Evolutionary conservation across 2,329 filamentous ascomycete species (phyloP).

Genomic region (Fusarium multiceps): DNA sequence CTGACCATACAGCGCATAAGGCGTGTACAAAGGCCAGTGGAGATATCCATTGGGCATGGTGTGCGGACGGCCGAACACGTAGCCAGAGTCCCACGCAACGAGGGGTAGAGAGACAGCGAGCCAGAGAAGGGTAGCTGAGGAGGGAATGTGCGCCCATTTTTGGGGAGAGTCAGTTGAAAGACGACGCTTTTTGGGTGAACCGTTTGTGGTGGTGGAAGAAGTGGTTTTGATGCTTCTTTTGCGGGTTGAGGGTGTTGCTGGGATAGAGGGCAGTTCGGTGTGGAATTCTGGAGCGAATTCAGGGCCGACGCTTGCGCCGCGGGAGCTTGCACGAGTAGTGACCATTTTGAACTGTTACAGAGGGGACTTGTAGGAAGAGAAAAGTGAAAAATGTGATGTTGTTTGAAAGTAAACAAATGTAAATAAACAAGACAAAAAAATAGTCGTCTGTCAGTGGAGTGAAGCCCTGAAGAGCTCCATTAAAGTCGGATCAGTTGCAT

Average conservation of each 20-base stretch:
- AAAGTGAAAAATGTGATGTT: too few species aligned
- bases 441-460: background rate
- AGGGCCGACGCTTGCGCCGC: conserved; percentile 46
- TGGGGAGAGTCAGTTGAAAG: conserved; percentile 1
- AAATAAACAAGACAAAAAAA: conserved; percentile 1
- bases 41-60: conserved; percentile 82
- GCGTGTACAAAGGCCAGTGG: conserved; percentile 78
- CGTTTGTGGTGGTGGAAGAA: conserved; percentile 8
- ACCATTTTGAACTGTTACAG: conserved; percentile 47
- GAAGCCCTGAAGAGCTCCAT: background rate
- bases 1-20: conserved; percentile 82
- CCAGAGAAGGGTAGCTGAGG: conserved; percentile 70
- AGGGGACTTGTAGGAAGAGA: too few species aligned
- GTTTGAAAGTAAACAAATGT: conserved; percentile 7
- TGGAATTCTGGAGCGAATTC: conserved; percentile 22
- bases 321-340: conserved; percentile 53
- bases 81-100: conserved; percentile 83
- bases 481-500: conserved; percentile 10
- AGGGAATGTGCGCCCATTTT: conserved; percentile 60
- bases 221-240: conserved; percentile 29
- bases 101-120: conserved; percentile 79
- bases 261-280: conserved; percentile 15
- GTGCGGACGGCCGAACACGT: conserved; percentile 82
- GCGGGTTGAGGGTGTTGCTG: conserved; percentile 29
- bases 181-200: conserved; percentile 25